Evolutionary conservation across 2,329 filamentous ascomycete species (phyloP).

Genomic region (Phaeosphaeria sp.): DNA sequence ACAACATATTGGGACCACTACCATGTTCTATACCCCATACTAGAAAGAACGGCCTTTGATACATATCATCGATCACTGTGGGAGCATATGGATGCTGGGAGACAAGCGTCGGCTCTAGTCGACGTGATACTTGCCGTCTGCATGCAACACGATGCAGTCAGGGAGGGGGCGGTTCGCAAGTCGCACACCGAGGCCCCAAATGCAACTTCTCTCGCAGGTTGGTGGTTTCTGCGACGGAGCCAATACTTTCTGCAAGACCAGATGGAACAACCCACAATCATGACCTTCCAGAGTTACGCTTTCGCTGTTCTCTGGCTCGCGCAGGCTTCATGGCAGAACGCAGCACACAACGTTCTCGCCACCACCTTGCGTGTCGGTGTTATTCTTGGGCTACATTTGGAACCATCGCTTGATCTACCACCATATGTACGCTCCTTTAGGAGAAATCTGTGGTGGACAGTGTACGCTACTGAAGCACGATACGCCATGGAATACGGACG

Average conservation of each 20-base stretch:
- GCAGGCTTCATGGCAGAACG: conserved; percentile 58
- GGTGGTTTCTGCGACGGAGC: conserved; percentile 56
- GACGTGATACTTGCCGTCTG: conserved; percentile 61
- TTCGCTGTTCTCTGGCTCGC: conserved; percentile 56
- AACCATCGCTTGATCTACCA: conserved; percentile 49
- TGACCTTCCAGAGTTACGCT: conserved; percentile 58
- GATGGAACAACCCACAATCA: conserved; percentile 56
- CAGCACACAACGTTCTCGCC: conserved; percentile 51
- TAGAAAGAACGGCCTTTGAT: conserved; percentile 55
- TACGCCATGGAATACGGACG: conserved; percentile 57
- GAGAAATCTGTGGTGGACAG: conserved; percentile 57
- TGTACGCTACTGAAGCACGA: conserved; percentile 57
- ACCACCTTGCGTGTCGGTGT: conserved; percentile 55
- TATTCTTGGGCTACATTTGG: conserved; percentile 57
- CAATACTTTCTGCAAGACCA: conserved; percentile 54
- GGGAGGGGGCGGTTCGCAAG: conserved; percentile 24
- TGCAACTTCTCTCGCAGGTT: conserved; percentile 36
- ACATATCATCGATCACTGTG: conserved; percentile 48
- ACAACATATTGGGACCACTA: conserved; percentile 58
- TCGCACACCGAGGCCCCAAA: neutral
- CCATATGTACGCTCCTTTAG: conserved; percentile 49
- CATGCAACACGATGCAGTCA: conserved; percentile 54
- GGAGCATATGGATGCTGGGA: conserved; percentile 21
- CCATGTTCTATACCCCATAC: conserved; percentile 51
- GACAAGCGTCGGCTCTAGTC: conserved; percentile 57